Evolutionary conservation across 2,329 filamentous ascomycete genomes (phyloP), one percentile per base, ranked within the genome.

Genomic region (Aspergillus pseudonomiae): DNA sequence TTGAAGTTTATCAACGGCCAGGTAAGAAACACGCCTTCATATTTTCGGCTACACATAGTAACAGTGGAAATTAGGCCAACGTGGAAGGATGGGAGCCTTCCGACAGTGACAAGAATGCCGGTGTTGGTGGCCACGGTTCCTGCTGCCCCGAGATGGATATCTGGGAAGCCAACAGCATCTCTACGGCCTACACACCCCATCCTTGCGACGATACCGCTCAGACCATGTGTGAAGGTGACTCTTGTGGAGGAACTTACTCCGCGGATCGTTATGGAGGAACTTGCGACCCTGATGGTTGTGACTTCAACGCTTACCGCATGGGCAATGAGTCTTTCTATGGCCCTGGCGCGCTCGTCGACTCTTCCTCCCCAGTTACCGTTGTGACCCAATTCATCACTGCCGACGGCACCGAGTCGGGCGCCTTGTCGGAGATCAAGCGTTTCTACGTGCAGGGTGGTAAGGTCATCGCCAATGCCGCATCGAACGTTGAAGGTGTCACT

Each of bases 251-350:
- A 30, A 81, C 79, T 14, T 81, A 81, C 67, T 77, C 84, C 71
- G 61, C 67, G 57, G 77, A 83, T 68, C 86, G 88, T 67, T 90
- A 90, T 74, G 78, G 71, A 45, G 87, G 88, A 60, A 77, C 84
- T 65, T 91, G 89, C 75, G 89, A 91, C 75, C 86, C 87, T 68
- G 87, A 89, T 72, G 89, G 88, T n/a, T 91, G 89, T 73, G 89
- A 90, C 75, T 90, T 88, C 84, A 90, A 90, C 83, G 74, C 83
- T 52, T 91, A 87, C 83, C 87, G 88, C 73, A 82, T 86, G 82
- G 89, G 89, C 67, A 83, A 87, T 78, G 80, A 80, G 59, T 78
- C 79, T 74, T 91, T 89, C 81, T 91, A 88, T 79, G 89, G 88
- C 63, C 77, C 82, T 2, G 80, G 81, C 68, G 80, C 80, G 71